Evolutionary conservation across 352 stramenopile species (phyloP).

Genomic region (Halophytophthora polymorphica): DNA sequence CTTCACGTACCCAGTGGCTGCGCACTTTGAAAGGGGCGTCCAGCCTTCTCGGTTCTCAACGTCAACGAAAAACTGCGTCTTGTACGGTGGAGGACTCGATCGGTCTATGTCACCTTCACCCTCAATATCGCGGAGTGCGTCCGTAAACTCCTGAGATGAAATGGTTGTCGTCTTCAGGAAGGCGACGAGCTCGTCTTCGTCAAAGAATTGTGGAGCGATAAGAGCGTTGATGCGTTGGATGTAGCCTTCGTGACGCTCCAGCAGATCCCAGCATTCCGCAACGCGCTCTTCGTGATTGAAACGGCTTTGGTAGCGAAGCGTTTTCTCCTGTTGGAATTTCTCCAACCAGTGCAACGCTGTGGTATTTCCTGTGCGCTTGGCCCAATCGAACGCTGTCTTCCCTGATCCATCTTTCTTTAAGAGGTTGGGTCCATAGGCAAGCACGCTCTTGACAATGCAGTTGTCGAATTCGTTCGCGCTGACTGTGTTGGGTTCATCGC

Average conservation of each 20-base stretch:
- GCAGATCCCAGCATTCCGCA: slow-evolving; percentile 30
- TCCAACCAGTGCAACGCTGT: slow-evolving; percentile 34
- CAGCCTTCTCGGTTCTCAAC: slow-evolving; percentile 60
- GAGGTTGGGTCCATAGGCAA: slow-evolving; percentile 41
- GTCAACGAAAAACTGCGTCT: slow-evolving; percentile 42
- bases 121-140: slow-evolving; percentile 22
- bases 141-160: slow-evolving; percentile 15
- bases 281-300: slow-evolving; percentile 34
- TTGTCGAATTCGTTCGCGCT: slow-evolving; percentile 41
- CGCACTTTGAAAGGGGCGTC: slow-evolving; percentile 68
- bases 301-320: slow-evolving; percentile 31
- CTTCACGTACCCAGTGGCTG: slow-evolving; percentile 40
- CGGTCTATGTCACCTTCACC: neutral
- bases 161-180: slow-evolving; percentile 30
- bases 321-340: slow-evolving; percentile 26
- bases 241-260: slow-evolving; percentile 33
- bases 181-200: slow-evolving; percentile 32
- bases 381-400: slow-evolving; percentile 72
- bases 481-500: neutral
- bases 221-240: slow-evolving; percentile 27
- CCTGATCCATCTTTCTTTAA: slow-evolving; percentile 35
- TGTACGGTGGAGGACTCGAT: slow-evolving; percentile 3
- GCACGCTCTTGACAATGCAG: slow-evolving; percentile 37
- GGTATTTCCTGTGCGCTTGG: slow-evolving; percentile 41
- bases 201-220: slow-evolving; percentile 35